Evolutionary conservation across 2,329 filamentous ascomycete species (phyloP).

Genomic region (Alternaria novae-zelandiae): DNA sequence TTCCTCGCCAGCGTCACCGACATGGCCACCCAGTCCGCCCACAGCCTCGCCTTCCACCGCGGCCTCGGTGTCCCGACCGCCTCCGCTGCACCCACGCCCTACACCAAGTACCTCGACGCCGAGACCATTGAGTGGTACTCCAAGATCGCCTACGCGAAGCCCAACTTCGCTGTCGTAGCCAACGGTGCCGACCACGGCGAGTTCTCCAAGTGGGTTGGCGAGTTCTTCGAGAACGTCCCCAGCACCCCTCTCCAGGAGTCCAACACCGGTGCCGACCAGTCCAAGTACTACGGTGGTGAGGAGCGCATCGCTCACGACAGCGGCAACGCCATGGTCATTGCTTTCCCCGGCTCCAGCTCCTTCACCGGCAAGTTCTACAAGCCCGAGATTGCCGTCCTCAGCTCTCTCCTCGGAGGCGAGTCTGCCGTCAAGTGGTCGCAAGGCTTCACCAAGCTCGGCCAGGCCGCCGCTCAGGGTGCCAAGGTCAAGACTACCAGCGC

Average conservation of each 20-base stretch:
- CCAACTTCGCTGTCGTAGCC: constrained; percentile 89
- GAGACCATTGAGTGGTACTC: constrained; percentile 78
- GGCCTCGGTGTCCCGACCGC: constrained; percentile 83
- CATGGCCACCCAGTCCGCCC: constrained; percentile 84
- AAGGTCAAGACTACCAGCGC: constrained; percentile 76
- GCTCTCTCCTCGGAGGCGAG: constrained; percentile 86
- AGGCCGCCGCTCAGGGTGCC: constrained; percentile 72
- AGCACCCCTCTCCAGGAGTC: constrained; percentile 50
- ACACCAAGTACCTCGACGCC: constrained; percentile 81
- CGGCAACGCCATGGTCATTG: constrained; percentile 86
- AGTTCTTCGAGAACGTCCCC: constrained; percentile 85
- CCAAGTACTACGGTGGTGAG: constrained; percentile 94
- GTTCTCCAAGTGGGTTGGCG: constrained; percentile 85
- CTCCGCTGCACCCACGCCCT: constrained; percentile 73
- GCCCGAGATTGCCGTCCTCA: constrained; percentile 86
- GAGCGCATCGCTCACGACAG: constrained; percentile 79
- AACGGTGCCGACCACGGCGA: constrained; percentile 81
- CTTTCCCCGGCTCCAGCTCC: constrained; percentile 87
- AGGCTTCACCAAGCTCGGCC: constrained; percentile 88
- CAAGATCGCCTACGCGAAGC: constrained; percentile 80
- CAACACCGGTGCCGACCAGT: constrained; percentile 65
- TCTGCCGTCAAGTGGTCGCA: constrained; percentile 94
- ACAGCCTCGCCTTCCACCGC: constrained; percentile 88
- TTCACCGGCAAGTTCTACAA: constrained; percentile 77
- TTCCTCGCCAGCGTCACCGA: constrained; percentile 67